Evolutionary conservation across 306 rosid genomes (phyloP), one percentile per base, ranked within the genome.

Genomic region (Gynostemma pentaphyllum): DNA sequence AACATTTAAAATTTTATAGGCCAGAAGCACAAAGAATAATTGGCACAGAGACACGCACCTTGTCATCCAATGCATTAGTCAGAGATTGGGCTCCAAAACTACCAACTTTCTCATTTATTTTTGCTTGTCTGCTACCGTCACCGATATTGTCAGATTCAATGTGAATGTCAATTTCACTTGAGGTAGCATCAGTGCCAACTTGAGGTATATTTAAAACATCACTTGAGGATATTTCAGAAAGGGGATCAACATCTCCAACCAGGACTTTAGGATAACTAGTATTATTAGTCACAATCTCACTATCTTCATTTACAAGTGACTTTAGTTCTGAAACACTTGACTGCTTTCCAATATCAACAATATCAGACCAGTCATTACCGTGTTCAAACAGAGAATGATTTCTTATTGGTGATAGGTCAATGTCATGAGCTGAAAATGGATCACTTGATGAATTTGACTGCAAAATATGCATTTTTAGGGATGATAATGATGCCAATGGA

Each of bases 371-470:
- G 36, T 69, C 45, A 40, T 39, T 57, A 49, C 18, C 26, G 53
- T 13, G 19, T 44, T 44, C 73, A 49, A 32, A 29, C 27, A 68
- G 57, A 46, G 74, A 74, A 69, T 76, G 57, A 50, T 66, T 71
- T 71, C 56, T 53, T 32, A 50, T 7, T n/a, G 75, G 80, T 12
- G 56, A 70, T 54, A 29, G 49, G 66, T 70, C 86, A 64, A 69
- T 66, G 47, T 76, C 83, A 73, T 61, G 39, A 76, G 74, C 68
- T 45, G 99, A 79, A 88, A 84, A 88, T 48, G 82, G 81, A 78
- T 86, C 81, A 13, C 41, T 55, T 49, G 85, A 78, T 63, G 80
- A 40, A 64, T 34, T 84, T 76, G 83, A 71, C 68, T 13, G 79
- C 41, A 64, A 78, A 69, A 81, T 68, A 55, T 74, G 82, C 80